Evolutionary conservation across 352 stramenopile species (phyloP).

Genomic region (Phytophthora citricola): DNA sequence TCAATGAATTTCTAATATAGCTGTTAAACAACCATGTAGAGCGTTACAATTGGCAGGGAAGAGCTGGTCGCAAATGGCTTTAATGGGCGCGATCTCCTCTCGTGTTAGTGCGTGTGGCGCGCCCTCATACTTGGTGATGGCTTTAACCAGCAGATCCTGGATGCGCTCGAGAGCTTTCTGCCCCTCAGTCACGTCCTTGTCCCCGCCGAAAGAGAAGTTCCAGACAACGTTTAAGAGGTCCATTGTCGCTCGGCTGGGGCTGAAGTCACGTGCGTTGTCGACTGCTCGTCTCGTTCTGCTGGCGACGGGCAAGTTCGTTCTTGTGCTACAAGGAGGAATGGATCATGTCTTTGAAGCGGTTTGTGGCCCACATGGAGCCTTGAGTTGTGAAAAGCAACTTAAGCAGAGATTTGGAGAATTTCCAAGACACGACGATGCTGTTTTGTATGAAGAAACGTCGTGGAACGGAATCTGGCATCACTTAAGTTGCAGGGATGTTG

Average conservation of each 20-base stretch:
- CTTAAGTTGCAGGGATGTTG: no score
- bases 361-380: not conserved
- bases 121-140: conserved; percentile 45
- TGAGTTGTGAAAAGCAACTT: conserved; percentile 8
- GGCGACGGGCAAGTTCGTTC: not conserved
- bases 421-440: no score
- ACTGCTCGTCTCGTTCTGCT: conserved; percentile 10
- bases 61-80: conserved; percentile 74
- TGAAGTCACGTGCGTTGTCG: not conserved
- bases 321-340: not conserved
- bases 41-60: conserved; percentile 65
- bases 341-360: not conserved
- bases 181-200: conserved; percentile 39
- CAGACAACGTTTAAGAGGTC: conserved; percentile 57
- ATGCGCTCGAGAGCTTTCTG: conserved; percentile 58
- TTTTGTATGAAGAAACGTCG: no score
- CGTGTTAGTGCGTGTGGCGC: conserved; percentile 48
- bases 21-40: not conserved
- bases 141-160: conserved; percentile 49
- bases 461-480: not conserved
- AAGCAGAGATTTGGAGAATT: not conserved
- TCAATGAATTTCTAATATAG: not conserved
- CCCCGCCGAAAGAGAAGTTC: conserved; percentile 44
- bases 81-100: conserved; percentile 72
- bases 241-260: conserved; percentile 29